phyloP scores from a whole-genome alignment of 2,329 filamentous ascomycete species.

The Emmonsiellopsis sp. region DNA sequence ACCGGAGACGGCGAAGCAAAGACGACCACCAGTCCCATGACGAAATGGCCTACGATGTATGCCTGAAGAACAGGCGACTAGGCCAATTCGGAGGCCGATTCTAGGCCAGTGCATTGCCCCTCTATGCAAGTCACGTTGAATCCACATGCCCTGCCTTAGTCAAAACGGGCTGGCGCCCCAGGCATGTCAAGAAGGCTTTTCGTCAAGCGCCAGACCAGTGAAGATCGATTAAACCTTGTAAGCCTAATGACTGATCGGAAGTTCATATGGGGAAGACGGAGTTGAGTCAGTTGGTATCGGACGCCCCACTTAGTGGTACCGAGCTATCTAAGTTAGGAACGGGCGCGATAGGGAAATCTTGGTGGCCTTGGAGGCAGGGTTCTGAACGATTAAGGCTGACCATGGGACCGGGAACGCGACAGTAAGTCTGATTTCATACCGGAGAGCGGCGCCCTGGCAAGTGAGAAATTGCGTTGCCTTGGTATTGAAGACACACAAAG shows the following conservation, averaged over 20 bases:
- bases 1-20: not conserved
- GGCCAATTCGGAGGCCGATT: not conserved
- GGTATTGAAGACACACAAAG: not conserved
- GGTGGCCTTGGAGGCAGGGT: slow-evolving; percentile 1
- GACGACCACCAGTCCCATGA: not conserved
- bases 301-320: not conserved
- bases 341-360: not conserved
- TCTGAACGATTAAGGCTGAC: slow-evolving; percentile 1
- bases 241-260: not conserved
- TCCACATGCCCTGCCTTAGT: not conserved
- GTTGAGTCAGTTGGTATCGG: not conserved
- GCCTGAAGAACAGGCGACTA: slow-evolving; percentile 1
- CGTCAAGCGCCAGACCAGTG: not conserved
- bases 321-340: not conserved
- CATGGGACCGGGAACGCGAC: not conserved
- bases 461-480: not conserved
- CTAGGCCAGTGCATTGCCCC: slow-evolving; percentile 4
- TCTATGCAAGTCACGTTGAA: not conserved
- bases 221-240: slow-evolving; percentile 2
- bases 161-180: not conserved
- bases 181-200: not conserved
- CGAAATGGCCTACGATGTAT: not conserved
- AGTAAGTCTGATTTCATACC: not conserved
- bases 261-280: not conserved
- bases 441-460: not conserved